Evolutionary conservation across 768 basidiomycete species (phyloP).

Genomic region (Phanerodontia chrysosporium): DNA sequence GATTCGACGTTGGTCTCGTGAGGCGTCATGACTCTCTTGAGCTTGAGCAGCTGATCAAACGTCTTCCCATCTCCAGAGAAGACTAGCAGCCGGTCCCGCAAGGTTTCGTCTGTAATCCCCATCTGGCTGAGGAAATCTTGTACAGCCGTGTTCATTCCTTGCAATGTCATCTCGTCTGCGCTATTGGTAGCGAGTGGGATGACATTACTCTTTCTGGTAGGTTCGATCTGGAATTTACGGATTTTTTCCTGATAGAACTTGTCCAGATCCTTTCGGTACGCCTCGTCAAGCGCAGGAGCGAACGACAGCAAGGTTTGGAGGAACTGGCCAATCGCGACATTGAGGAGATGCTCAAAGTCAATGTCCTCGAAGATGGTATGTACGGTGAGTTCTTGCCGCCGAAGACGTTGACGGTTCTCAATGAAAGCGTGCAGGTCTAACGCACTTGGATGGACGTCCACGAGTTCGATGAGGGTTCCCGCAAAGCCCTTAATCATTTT

Average conservation of each 20-base stretch:
- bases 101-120: background rate
- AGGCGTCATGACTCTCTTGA: conserved; percentile 1
- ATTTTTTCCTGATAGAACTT: background rate
- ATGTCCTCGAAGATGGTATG: conserved; percentile 10
- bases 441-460: conserved; percentile 5
- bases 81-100: background rate
- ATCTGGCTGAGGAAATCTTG: conserved; percentile 12
- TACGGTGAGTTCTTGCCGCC: background rate
- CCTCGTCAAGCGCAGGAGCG: conserved; percentile 2
- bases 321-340: conserved; percentile 5
- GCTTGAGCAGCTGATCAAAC: conserved; percentile 7
- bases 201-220: conserved; percentile 2
- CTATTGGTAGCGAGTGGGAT: conserved; percentile 13
- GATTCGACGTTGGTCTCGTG: conserved; percentile 18
- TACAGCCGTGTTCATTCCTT: conserved; percentile 11
- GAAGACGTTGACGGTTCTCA: too few species aligned
- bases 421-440: conserved; percentile 7
- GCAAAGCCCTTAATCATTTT: conserved; percentile 18
- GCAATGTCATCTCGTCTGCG: conserved; percentile 7
- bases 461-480: conserved; percentile 9
- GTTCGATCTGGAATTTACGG: conserved; percentile 3
- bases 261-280: conserved; percentile 3
- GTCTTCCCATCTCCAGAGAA: conserved; percentile 17
- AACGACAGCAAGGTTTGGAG: conserved; percentile 5
- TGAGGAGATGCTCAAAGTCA: conserved; percentile 4